Percentiles rank a stretch among this genome's conserved stretches.
These are phyloP conservation scores for Entomortierella beljakovae DNA, from an alignment of 192 early-diverging fungal species.

Conservation along the genomic window DNA sequence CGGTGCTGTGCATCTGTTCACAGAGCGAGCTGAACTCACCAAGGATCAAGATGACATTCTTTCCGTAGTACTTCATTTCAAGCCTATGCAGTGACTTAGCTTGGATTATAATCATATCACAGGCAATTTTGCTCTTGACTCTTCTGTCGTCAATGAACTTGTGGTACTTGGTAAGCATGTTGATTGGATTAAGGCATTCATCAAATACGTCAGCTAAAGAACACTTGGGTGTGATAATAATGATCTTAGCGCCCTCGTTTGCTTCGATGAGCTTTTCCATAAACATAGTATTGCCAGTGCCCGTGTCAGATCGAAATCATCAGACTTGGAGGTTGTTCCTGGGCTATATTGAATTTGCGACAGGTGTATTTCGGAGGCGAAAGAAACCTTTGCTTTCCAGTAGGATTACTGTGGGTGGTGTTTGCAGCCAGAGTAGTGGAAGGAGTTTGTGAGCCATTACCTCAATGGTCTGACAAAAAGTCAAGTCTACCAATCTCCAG, in stretches of 20 bases:
- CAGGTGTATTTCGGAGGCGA: too few relatives aligned
- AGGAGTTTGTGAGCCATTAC: too few relatives aligned
- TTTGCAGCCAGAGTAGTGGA: too few relatives aligned
- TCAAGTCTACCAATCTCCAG: too few relatives aligned
- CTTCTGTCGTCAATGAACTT: constrained; percentile 9
- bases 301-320: constrained; percentile 5
- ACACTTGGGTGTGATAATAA: neutral
- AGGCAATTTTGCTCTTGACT: neutral
- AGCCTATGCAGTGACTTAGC: constrained; percentile 13
- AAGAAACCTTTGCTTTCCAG: too few relatives aligned
- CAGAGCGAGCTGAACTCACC: constrained; percentile 29
- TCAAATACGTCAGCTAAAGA: neutral
- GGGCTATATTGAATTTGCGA: too few relatives aligned
- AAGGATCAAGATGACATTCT: constrained; percentile 13
- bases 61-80: neutral
- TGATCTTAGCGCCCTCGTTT: neutral
- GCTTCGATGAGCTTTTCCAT: neutral
- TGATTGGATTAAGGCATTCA: neutral
- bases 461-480: too few relatives aligned
- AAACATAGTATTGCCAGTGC: constrained; percentile 11
- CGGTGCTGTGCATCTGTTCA: constrained; percentile 15
- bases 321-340: too few relatives aligned
- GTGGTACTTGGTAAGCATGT: neutral
- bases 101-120: constrained; percentile 9
- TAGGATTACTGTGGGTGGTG: too few relatives aligned